Evolutionary conservation across 2,329 filamentous ascomycete genomes (phyloP), one percentile per base, ranked within the genome.

Genomic region (Zarea fungicola): DNA sequence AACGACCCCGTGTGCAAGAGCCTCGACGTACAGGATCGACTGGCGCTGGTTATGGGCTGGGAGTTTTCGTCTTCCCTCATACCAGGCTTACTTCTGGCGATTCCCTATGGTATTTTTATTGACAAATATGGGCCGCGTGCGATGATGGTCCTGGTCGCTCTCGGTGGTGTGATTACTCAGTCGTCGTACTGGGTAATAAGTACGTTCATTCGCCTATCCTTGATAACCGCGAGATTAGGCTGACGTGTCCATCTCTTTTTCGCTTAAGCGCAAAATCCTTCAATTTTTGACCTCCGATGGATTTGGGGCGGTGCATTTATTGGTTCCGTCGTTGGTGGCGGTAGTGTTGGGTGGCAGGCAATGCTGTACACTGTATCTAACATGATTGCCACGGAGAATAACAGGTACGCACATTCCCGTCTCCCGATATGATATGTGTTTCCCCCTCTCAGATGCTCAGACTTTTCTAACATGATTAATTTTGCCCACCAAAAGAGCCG

Each of bases 101-200:
- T 50, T 3, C 48, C 48, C 2, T 50, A 50, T 10, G 48, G 41
- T 6, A 16, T 50, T 3, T 37, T 49, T n/a, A 23, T 39, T 13
- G 47, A 49, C 14, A n/a, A 26, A 8, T 23, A 37, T 26, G 48
- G 48, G 19, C 35, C 42, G 14, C 16, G 25, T 26, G 31, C 28
- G 14, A 35, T 45, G 35, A 13, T 31, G 34, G 22, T 40, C 21
- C n/a, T 45, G n/a, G 28, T 45, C 8, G 21, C 28, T 9, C 25
- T 46, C 6, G 42, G 37, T 14, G 39, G 39, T 7, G 39, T 42
- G 13, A 18, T 49, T 13, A 28, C 28, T 4, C 45, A 49, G 25
- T 18, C 36, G 21, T 22, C 29, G 6, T 35, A 42, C 23, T 22
- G 42, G 28, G 21, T 16, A 7, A 19, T 48, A 10, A 42, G 46